Base-by-base conservation (phyloP, 140 eudicot species). In the Cichorium intybus region DNA sequence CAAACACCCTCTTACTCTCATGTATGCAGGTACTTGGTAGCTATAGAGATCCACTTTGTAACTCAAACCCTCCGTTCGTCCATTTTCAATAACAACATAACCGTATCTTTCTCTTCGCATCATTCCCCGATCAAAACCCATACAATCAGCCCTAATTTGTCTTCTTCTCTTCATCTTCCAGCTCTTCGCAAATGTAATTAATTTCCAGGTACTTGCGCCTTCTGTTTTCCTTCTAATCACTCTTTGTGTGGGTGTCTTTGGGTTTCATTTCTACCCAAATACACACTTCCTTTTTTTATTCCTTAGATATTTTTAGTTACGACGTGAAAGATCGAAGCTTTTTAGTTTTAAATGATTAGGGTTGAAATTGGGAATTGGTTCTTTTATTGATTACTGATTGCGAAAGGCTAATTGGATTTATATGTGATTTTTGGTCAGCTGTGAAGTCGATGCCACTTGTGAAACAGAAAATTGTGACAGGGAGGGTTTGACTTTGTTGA, bases 401-500 rank as follows among this genome's bases (percentile, higher is more conserved):
- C 37, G 16, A 35, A 45, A 21, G 12, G 24, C 54, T 61, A 10
- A 66, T 56, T 58, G 60, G 49, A 62, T 64, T 24, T 46, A 34
- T 34, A 43, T 53, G 34, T 18, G 69, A 8, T 56, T 43, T 51
- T 72, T 48, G n/a, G 50, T 69, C 75, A 76, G 93, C 48, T 75
- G 59, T 66, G 75, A 60, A 61, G 58, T 70, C 41, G 75, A 28
- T 59, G 37, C 33, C 24, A 34, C 37, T 58, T 72, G 41, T 75
- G 83, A 64, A 51, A 17, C 37, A 52, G 60, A 43, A 58, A 26
- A 68, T 56, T 73, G 49, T 68, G 74, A 52, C 63, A 64, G 21
- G 2, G 5, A 80, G 74, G 74, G 63, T 74, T 81, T 50, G 76
- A 56, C 39, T 80, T 82, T 75, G 77, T 46, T 59, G 70, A 24